Conservation (phyloP, 768 basidiomycete species). For the Jaapia argillacea region DNA sequence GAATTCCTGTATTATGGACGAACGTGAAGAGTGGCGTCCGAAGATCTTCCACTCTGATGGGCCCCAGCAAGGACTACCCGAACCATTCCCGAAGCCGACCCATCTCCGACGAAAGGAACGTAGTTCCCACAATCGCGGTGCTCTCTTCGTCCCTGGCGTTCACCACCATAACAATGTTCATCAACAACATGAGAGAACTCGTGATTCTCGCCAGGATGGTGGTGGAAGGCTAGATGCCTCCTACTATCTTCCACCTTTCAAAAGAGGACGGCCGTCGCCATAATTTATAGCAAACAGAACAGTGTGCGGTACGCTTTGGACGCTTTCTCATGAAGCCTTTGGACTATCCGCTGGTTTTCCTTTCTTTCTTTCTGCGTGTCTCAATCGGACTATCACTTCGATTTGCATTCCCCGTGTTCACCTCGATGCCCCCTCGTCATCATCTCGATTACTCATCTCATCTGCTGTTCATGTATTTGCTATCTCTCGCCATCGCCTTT, state of each 20-base stretch:
- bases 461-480: too few relatives aligned
- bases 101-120: conserved; percentile 76
- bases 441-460: too few relatives aligned
- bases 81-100: conserved; percentile 77
- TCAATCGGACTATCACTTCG: too few relatives aligned
- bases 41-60: conserved; percentile 80
- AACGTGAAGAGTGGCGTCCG: conserved; percentile 72
- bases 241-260: not conserved
- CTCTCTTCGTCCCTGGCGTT: conserved; percentile 44
- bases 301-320: too few relatives aligned
- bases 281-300: too few relatives aligned
- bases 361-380: too few relatives aligned
- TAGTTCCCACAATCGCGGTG: conserved; percentile 70
- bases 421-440: too few relatives aligned
- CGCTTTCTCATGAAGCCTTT: too few relatives aligned
- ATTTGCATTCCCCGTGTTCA: too few relatives aligned
- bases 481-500: too few relatives aligned
- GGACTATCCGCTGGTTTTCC: too few relatives aligned
- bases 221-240: not conserved
- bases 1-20: conserved; percentile 87
- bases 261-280: not conserved
- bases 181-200: not conserved
- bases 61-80: conserved; percentile 58
- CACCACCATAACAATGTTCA: conserved; percentile 4
- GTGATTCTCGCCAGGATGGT: not conserved